Evolutionary conservation across 129 eudicot genomes (phyloP), one percentile per base, ranked within the genome.

Genomic region (Artemisia argyi): DNA sequence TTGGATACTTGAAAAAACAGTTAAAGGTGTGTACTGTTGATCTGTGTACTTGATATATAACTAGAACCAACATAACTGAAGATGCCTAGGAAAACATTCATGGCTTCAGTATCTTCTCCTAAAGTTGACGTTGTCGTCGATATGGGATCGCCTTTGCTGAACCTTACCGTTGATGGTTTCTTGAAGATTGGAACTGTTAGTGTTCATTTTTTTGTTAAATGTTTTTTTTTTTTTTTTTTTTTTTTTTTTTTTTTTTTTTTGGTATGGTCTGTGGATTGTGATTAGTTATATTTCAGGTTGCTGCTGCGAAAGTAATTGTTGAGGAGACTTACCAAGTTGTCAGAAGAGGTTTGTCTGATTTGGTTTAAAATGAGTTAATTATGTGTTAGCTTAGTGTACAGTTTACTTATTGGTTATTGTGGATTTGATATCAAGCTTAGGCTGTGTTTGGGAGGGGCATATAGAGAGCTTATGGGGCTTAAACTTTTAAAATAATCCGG

Each of bases 141-240:
- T 66, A 61, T 71, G 70, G 96, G 96, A 26, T 77, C 87, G 28
- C 95, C 94, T 11, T 71, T 92, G 46, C 84, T 92, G 54, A 86
- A 92, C 66, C 95, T 54, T 78, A 87, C 95, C 48, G 60, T 92
- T 70, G 96, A 92, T 75, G 98, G 91, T 18, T 92, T 92, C 83
- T 18, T 92, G 66, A 92, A 89, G 89, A 92, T 89, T 58, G 98
- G 98, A 83, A 69, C 91, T 68, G 98, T 92, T 74, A 42, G 57
- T 58, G 0, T 71, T 20, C 44, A 19, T 18, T 39, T 32, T 32
- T 32, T 32, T 32, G 42, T 62, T 55, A 19, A 10, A 11, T 54
- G 50, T 11, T 19, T 6, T 55, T 26, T 1, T 20, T n/a, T 3
- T 1, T 20, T n/a, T 3, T 11, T 19, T 6, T 55, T 26, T 1